A percentile compares a stretch with the other conserved stretches of the same genome.
Evolutionary conservation across 805 yeast genomes (phyloP).

Genomic region (Suhomyces canberraensis): DNA sequence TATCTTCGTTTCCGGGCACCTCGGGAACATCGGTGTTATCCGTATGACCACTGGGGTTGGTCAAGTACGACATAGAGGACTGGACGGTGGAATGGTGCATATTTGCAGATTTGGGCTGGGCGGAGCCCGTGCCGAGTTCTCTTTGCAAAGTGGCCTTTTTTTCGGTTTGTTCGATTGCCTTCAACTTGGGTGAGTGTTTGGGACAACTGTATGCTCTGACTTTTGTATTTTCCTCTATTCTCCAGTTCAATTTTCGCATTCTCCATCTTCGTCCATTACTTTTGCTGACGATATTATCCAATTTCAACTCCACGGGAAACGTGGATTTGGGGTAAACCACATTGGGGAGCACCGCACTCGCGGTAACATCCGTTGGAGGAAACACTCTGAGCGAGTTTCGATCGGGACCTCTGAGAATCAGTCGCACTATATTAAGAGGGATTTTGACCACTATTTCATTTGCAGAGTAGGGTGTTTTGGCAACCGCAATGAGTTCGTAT

Average conservation of each 20-base stretch:
- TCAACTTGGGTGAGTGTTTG: constrained; percentile 51
- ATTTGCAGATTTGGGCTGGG: constrained; percentile 8
- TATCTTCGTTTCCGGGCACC: constrained; percentile 12
- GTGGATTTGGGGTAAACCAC: constrained; percentile 85
- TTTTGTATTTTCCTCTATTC: constrained; percentile 78
- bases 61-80: constrained; percentile 17
- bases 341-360: constrained; percentile 83
- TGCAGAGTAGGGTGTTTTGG: constrained; percentile 20
- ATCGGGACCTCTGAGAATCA: constrained; percentile 78
- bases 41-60: constrained; percentile 4
- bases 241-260: constrained; percentile 86
- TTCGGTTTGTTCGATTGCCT: constrained; percentile 39
- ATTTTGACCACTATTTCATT: constrained; percentile 40
- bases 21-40: constrained; percentile 6
- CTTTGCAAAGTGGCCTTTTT: constrained; percentile 13
- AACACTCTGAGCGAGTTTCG: constrained; percentile 84
- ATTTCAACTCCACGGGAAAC: constrained; percentile 76
- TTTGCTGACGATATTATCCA: constrained; percentile 63
- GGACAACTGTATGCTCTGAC: constrained; percentile 58
- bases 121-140: constrained; percentile 6
- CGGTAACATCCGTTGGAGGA: constrained; percentile 92
- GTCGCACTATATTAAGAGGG: constrained; percentile 73
- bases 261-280: constrained; percentile 75
- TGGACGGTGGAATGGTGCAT: constrained; percentile 30
- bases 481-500: constrained; percentile 73